A percentile compares a stretch with the other conserved stretches of the same genome.
Conservation (phyloP, 192 early-diverging fungal genomes). For the Umbelopsis sp. region DNA sequence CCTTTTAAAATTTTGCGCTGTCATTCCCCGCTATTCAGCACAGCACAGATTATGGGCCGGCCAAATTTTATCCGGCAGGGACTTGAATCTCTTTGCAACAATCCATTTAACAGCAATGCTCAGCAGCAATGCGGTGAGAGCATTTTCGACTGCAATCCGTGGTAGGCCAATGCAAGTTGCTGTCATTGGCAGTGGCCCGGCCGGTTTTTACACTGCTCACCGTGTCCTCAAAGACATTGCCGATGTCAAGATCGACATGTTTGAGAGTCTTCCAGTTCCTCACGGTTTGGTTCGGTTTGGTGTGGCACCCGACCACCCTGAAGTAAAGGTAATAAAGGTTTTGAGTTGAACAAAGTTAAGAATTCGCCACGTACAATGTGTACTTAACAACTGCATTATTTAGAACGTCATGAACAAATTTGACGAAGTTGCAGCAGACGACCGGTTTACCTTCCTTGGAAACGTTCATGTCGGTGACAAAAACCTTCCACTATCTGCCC, state of each 20-base stretch:
- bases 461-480: slow-evolving; percentile 71
- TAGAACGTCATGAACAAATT: slow-evolving; percentile 90
- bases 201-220: slow-evolving; percentile 91
- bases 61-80: not conserved
- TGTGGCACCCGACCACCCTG: slow-evolving; percentile 96
- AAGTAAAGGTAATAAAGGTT: slow-evolving; percentile 77
- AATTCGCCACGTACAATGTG: not conserved
- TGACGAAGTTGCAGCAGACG: slow-evolving; percentile 69
- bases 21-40: too few species aligned
- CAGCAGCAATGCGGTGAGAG: not conserved
- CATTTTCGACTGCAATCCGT: not conserved
- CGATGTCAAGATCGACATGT: slow-evolving; percentile 73
- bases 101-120: not conserved
- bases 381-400: not conserved
- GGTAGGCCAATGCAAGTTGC: slow-evolving; percentile 53
- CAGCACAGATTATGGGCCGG: not conserved
- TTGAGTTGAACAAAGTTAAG: not conserved
- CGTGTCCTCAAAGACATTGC: slow-evolving; percentile 67
- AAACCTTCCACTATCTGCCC: slow-evolving; percentile 47
- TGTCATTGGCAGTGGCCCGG: slow-evolving; percentile 79
- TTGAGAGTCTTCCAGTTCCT: slow-evolving; percentile 82
- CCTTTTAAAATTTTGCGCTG: too few species aligned
- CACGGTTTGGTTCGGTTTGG: slow-evolving; percentile 92
- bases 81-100: not conserved
- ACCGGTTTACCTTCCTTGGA: slow-evolving; percentile 77